These are phyloP conservation scores for Narthecium ossifragum DNA, from an alignment of 106 monocot genomes.

Conservation along the genomic window DNA sequence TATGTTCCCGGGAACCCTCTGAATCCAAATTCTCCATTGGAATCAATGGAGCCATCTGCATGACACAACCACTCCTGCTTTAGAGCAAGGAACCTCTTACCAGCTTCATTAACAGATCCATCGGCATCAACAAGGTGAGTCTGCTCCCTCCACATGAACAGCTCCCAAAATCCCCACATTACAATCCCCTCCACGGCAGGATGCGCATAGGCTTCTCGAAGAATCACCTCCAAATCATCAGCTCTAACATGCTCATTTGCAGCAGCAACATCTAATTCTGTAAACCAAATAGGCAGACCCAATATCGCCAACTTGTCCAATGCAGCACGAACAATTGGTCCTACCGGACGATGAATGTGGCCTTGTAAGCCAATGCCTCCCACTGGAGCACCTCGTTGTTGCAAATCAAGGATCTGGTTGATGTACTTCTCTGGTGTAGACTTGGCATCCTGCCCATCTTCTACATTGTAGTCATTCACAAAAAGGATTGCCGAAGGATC, in stretches of 20 bases:
- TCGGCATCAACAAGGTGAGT: conserved; percentile 79
- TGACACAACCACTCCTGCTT: conserved; percentile 68
- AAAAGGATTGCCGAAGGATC: conserved; percentile 75
- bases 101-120: conserved; percentile 75
- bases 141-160: conserved; percentile 63
- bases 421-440: conserved; percentile 77
- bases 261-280: conserved; percentile 76
- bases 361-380: conserved; percentile 86
- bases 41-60: conserved; percentile 37
- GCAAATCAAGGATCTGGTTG: conserved; percentile 68
- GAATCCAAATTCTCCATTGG: conserved; percentile 48
- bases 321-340: conserved; percentile 57
- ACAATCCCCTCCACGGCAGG: conserved; percentile 77
- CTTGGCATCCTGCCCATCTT: conserved; percentile 72
- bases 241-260: conserved; percentile 78
- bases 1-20: conserved; percentile 76
- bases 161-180: conserved; percentile 90
- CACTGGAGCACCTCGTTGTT: conserved; percentile 65
- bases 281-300: conserved; percentile 89
- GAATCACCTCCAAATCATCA: conserved; percentile 83
- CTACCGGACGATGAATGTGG: conserved; percentile 73
- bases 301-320: conserved; percentile 69
- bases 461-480: conserved; percentile 93
- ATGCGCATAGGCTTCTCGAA: conserved; percentile 82
- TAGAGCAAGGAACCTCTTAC: conserved; percentile 62